Percentiles rank a stretch among this genome's conserved stretches.
Evolutionary conservation across 805 yeast species (phyloP).

Genomic region (Lipomyces anomalus): DNA sequence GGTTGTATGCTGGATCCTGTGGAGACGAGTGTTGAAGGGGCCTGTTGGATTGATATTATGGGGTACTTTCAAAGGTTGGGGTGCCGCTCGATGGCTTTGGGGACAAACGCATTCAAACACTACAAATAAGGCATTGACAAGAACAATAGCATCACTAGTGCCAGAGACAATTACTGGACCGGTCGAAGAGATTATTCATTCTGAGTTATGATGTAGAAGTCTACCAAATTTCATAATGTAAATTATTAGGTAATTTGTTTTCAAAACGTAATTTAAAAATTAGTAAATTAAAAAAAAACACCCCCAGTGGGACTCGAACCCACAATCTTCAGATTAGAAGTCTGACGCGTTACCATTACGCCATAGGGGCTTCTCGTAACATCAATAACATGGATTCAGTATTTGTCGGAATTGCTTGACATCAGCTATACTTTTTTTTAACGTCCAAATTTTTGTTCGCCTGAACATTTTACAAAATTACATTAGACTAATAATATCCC

Average conservation of each 20-base stretch:
- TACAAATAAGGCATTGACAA: neutral
- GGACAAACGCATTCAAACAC: no score
- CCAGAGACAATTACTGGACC: no score
- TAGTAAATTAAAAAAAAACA: constrained; percentile 4
- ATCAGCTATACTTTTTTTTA: no score
- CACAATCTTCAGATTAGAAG: constrained; percentile 28
- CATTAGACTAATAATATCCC: no score
- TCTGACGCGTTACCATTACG: constrained; percentile 29
- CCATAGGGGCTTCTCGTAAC: constrained; percentile 28
- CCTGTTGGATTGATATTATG: constrained; percentile 27
- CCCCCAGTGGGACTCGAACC: constrained; percentile 29
- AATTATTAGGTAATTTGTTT: no score
- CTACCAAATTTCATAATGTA: no score
- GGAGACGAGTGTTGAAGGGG: constrained; percentile 35
- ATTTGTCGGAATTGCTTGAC: no score
- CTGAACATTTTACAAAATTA: no score
- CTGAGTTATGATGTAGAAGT: neutral
- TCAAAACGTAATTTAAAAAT: no score
- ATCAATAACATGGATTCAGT: no score
- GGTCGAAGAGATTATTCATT: neutral
- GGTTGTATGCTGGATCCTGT: constrained; percentile 36
- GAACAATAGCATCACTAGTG: neutral
- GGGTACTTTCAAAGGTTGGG: constrained; percentile 13
- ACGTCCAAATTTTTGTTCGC: no score
- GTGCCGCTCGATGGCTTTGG: constrained; percentile 12